Base-by-base conservation (phyloP, 2,329 filamentous ascomycete species). In the Exophiala oligosperma region DNA sequence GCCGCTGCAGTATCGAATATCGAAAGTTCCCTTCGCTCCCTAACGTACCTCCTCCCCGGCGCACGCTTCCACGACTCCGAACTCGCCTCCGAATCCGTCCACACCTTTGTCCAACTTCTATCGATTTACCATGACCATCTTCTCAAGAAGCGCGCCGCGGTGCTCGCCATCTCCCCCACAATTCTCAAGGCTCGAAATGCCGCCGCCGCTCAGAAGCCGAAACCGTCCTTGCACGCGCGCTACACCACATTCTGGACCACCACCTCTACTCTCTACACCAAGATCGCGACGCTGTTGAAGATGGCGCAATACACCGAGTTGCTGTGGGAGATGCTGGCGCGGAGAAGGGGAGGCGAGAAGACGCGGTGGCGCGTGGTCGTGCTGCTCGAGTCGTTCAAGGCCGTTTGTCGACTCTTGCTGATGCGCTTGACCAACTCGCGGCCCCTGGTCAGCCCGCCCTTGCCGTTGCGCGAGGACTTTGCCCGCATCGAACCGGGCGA, bases 41-140 rank as follows among this genome's bases (percentile, higher is more conserved):
- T 99, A 64, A 97, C 93, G 49, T 99, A 99, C 73, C 92, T 99
- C 65, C 94, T 97, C 50, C 94, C 93, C 57, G 92, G 89, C 86
- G 72, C 56, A 71, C 56, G 64, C 17, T 32, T 64, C 26, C 52
- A 61, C 56, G 93, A 97, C 75, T 92, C 93, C 62, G 94, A 97
- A 73, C 88, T 97, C 67, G 91, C 93, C 49, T 96, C 93, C 52
- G 94, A 99, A 76, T 93, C 47, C 82, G 84, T 84, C 17, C 63
- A 67, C 55, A 64, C 62, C n/a, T 66, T 67, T 24, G 59, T 64
- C 29, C 62, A 64, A 58, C 43, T 64, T 28, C 52, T 58, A 24
- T 64, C 62, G 21, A 59, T 65, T n/a, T 63, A 64, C 37, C 57
- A 60, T 54, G 47, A 57, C 32, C 57, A 54, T 44, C 44, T 66